These are phyloP conservation scores for Termitomyces sp. DNA, from an alignment of 768 basidiomycete genomes.

Conservation along the genomic window DNA sequence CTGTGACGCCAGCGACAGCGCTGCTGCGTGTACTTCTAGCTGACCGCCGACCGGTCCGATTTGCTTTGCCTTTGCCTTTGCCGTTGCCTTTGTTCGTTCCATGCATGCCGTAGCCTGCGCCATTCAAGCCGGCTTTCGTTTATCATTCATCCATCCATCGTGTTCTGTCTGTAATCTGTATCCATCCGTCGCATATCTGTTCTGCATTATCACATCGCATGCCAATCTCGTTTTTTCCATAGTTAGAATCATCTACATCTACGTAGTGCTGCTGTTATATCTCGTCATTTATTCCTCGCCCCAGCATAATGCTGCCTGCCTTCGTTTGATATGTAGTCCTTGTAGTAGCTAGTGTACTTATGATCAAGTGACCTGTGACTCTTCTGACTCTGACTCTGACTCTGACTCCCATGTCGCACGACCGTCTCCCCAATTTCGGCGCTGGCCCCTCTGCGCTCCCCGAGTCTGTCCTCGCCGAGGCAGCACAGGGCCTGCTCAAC, in stretches of 20 bases:
- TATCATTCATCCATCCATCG: neutral
- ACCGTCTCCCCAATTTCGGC: constrained; percentile 82
- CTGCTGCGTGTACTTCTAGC: constrained; percentile 28
- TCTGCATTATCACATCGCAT: constrained; percentile 1
- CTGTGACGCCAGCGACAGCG: constrained; percentile 26
- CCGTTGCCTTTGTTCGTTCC: neutral
- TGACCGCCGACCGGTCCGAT: neutral
- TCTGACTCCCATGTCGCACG: constrained; percentile 27
- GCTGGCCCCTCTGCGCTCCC: constrained; percentile 94
- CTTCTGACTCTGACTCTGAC: neutral
- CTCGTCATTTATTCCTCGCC: neutral
- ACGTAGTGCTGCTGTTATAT: neutral
- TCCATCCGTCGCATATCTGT: neutral
- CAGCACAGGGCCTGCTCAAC: constrained; percentile 82
- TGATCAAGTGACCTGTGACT: neutral
- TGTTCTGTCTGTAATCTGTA: neutral
- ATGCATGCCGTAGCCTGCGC: neutral
- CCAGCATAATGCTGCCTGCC: constrained; percentile 4
- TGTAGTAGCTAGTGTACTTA: constrained; percentile 3
- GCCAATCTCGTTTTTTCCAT: neutral
- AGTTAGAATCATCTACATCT: neutral
- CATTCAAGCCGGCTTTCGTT: neutral
- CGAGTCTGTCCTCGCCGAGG: constrained; percentile 77
- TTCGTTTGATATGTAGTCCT: constrained; percentile 6
- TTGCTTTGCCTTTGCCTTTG: neutral